phyloP scores from a whole-genome alignment of 2,329 filamentous ascomycete species.

The Sporothrix dimorphospora region DNA sequence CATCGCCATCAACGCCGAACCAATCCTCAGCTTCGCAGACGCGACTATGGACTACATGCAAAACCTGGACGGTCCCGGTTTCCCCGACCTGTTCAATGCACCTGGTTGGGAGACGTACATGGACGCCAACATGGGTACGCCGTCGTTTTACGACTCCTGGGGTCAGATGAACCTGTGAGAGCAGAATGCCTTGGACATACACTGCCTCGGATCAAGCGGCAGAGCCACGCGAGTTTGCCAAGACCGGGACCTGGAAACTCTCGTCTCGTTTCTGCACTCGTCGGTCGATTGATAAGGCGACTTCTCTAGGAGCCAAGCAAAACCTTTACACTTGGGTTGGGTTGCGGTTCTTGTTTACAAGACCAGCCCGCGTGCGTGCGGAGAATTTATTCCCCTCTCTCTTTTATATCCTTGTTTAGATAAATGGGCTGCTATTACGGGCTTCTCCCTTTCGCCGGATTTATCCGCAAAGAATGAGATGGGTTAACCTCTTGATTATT shows the following conservation, averaged over 20 bases:
- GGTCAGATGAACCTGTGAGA: background rate
- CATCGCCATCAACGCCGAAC: slow-evolving; percentile 10
- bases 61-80: slow-evolving; percentile 35
- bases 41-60: slow-evolving; percentile 38
- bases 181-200: background rate
- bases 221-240: background rate
- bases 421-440: background rate
- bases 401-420: background rate
- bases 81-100: slow-evolving; percentile 29
- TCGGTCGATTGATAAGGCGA: background rate
- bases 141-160: slow-evolving; percentile 27
- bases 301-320: background rate
- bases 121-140: slow-evolving; percentile 26
- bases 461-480: background rate
- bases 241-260: background rate
- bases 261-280: background rate
- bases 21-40: slow-evolving; percentile 32
- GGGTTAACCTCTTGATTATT: background rate
- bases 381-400: background rate
- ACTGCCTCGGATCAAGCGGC: too few species aligned
- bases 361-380: background rate
- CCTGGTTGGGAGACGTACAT: slow-evolving; percentile 29
- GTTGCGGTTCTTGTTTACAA: background rate
- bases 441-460: slow-evolving; percentile 1
- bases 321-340: background rate